phyloP scores from a whole-genome alignment of 306 rosid species.

The Vigna nakashimae region DNA sequence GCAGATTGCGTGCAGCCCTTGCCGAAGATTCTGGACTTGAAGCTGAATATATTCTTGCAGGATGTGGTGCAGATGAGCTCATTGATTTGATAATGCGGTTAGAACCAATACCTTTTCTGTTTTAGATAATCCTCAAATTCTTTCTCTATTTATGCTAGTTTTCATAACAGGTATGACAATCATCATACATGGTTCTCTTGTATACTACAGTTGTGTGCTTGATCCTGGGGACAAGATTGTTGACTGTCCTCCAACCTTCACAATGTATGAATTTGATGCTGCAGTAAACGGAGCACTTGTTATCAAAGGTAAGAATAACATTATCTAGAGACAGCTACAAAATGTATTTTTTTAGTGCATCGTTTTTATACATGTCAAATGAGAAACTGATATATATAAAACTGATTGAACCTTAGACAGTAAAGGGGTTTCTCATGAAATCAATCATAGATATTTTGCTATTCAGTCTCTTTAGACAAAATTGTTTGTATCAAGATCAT shows the following conservation, averaged over 20 bases:
- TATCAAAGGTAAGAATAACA: constrained; percentile 66
- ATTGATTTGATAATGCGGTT: constrained; percentile 97
- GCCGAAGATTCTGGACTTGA: constrained; percentile 93
- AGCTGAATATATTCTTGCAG: constrained; percentile 83
- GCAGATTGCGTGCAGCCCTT: constrained; percentile 85
- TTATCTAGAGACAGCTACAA: constrained; percentile 2
- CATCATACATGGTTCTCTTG: too few species aligned
- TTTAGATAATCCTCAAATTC: constrained; percentile 39
- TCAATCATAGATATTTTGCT: background rate
- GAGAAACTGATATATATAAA: constrained; percentile 13
- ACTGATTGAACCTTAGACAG: constrained; percentile 21
- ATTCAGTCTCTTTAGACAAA: background rate
- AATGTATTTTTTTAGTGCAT: background rate
- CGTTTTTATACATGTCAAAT: constrained; percentile 2
- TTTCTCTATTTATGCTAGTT: constrained; percentile 12
- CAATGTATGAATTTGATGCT: constrained; percentile 99
- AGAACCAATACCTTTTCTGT: constrained; percentile 17
- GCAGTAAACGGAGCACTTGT: constrained; percentile 87
- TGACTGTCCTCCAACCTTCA: constrained; percentile 96
- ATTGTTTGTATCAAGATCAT: background rate
- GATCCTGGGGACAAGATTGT: constrained; percentile 95
- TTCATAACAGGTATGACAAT: constrained; percentile 17
- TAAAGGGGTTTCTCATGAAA: background rate
- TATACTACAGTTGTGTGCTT: constrained; percentile 76
- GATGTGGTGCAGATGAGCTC: constrained; percentile 99